Evolutionary conservation across 768 basidiomycete species (phyloP).

Genomic region (Termitomyces sp.): DNA sequence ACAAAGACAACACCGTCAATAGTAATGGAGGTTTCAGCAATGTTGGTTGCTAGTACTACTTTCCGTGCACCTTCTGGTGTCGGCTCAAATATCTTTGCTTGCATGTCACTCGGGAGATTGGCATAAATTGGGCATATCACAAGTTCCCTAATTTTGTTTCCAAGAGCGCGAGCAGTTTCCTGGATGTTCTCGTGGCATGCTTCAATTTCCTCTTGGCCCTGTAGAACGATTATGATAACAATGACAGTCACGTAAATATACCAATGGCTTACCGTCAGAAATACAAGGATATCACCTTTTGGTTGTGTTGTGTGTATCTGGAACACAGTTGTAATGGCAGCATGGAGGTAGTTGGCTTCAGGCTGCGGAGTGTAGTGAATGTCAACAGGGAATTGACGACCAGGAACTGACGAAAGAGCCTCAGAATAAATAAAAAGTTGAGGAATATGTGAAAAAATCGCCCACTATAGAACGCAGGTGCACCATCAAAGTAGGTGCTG

Average conservation of each 20-base stretch:
- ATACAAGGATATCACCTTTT: conserved; percentile 95
- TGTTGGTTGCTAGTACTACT: conserved; percentile 97
- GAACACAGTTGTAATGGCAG: conserved; percentile 97
- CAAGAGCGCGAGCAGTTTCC: conserved; percentile 91
- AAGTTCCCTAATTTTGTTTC: conserved; percentile 93
- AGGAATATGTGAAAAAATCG: conserved; percentile 3
- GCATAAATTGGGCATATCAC: conserved; percentile 98
- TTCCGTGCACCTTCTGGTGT: conserved; percentile 96
- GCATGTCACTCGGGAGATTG: conserved; percentile 99
- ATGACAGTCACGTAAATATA: neutral
- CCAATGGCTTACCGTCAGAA: conserved; percentile 68
- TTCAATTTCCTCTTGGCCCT: conserved; percentile 99
- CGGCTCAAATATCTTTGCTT: conserved; percentile 98
- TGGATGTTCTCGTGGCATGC: conserved; percentile 93
- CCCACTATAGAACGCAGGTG: conserved; percentile 90
- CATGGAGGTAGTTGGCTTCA: conserved; percentile 98
- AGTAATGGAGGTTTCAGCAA: conserved; percentile 99
- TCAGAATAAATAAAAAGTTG: neutral
- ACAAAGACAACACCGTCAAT: conserved; percentile 99
- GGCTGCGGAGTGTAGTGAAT: conserved; percentile 99
- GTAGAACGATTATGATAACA: conserved; percentile 1
- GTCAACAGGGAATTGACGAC: conserved; percentile 95
- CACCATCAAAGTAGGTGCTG: conserved; percentile 93
- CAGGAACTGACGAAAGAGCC: conserved; percentile 62
- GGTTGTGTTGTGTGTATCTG: conserved; percentile 99